Conservation (phyloP, 768 basidiomycete genomes). For the Trichaptum fuscoviolaceum region DNA sequence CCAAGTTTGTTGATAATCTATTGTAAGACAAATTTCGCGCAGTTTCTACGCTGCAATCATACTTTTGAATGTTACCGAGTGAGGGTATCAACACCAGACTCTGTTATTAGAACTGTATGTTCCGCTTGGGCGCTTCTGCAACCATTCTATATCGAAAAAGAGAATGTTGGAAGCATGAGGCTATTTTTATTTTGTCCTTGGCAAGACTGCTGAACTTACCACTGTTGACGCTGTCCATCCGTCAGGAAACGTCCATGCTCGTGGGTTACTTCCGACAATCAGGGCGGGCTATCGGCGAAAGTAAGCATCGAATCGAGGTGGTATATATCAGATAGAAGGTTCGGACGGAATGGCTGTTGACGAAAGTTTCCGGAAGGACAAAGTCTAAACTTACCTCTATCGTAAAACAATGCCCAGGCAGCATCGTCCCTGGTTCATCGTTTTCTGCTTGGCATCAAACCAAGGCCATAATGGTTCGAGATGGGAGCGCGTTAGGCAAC, state of each 20-base stretch:
- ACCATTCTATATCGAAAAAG: constrained; percentile 55
- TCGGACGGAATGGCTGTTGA: background rate
- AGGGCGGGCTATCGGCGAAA: constrained; percentile 52
- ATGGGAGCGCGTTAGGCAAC: background rate
- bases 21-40: background rate
- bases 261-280: constrained; percentile 66
- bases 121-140: constrained; percentile 83
- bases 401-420: constrained; percentile 85
- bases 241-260: constrained; percentile 79
- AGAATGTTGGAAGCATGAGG: background rate
- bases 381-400: constrained; percentile 58
- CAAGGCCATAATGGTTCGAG: background rate
- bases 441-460: constrained; percentile 48
- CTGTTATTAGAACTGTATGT: constrained; percentile 83
- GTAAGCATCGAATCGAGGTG: background rate
- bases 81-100: constrained; percentile 71
- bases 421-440: constrained; percentile 77
- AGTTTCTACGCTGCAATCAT: background rate
- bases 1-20: background rate
- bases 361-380: background rate
- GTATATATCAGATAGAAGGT: constrained; percentile 6
- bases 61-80: constrained; percentile 35
- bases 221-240: constrained; percentile 93
- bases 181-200: background rate
- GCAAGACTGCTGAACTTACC: constrained; percentile 34